These are phyloP conservation scores for Neurospora sublineolata DNA, from an alignment of 495 filamentous ascomycete species.

Conservation along the genomic window DNA sequence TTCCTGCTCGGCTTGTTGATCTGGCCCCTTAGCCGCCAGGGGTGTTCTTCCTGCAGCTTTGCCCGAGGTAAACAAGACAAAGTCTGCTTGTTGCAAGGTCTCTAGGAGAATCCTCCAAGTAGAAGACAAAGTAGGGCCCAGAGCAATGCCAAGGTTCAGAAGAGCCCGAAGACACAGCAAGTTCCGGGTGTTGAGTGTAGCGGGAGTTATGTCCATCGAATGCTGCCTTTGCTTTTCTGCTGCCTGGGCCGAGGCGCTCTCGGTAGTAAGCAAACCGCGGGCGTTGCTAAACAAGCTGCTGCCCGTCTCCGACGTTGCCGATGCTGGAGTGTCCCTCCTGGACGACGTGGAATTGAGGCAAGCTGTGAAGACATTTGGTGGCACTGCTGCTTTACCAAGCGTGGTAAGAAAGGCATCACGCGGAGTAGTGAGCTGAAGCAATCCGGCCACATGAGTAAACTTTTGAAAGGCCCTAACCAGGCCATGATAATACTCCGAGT, in stretches of 20 bases:
- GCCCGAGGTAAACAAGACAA: conserved; percentile 57
- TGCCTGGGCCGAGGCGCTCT: conserved; percentile 38
- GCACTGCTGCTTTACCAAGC: conserved; percentile 82
- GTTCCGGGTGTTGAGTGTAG: conserved; percentile 74
- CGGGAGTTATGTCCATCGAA: conserved; percentile 35
- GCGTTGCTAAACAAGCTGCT: conserved; percentile 48
- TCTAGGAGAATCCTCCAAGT: conserved; percentile 88
- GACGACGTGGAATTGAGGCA: conserved; percentile 40
- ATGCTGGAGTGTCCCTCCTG: background rate
- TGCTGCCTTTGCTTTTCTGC: conserved; percentile 42
- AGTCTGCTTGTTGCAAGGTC: conserved; percentile 80
- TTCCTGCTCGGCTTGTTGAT: conserved; percentile 33
- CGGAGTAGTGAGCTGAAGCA: conserved; percentile 72
- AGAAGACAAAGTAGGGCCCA: conserved; percentile 73
- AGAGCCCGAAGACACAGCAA: conserved; percentile 80
- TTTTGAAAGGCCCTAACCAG: conserved; percentile 93
- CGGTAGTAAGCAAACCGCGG: conserved; percentile 54
- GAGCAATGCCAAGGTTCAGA: conserved; percentile 85
- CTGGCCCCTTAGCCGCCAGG: conserved; percentile 28
- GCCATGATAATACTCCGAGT: conserved; percentile 88
- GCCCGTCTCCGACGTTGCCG: conserved; percentile 32
- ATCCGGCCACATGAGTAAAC: conserved; percentile 85
- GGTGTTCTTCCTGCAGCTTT: conserved; percentile 37
- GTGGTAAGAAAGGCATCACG: conserved; percentile 92
- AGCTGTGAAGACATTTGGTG: conserved; percentile 57